phyloP scores from a whole-genome alignment of 768 basidiomycete species.

The Kwoniella dendrophila region DNA sequence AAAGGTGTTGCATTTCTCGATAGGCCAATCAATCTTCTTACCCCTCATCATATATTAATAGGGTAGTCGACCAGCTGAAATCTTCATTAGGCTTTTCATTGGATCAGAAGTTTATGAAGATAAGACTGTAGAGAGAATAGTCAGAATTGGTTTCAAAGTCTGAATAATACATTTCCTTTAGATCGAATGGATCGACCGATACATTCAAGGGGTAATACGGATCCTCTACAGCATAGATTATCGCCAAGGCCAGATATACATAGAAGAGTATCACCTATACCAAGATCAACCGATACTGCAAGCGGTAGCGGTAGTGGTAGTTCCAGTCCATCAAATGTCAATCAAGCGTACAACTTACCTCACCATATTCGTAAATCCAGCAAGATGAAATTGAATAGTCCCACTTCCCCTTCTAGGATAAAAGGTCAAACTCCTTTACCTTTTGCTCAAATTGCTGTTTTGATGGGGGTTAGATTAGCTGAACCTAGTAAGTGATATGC shows the following conservation, averaged over 20 bases:
- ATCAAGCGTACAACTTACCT: no score
- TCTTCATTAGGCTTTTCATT: no score
- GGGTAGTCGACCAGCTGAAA: no score
- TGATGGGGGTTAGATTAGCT: constrained; percentile 52
- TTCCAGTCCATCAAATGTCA: background rate
- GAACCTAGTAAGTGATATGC: constrained; percentile 49
- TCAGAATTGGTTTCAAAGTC: no score
- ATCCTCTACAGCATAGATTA: no score
- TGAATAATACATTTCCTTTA: no score
- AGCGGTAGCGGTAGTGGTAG: background rate
- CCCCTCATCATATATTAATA: no score
- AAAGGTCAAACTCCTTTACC: constrained; percentile 27
- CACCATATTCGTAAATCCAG: background rate
- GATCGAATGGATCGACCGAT: constrained; percentile 11
- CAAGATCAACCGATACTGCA: background rate
- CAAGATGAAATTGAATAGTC: constrained; percentile 1
- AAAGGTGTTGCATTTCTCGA: no score
- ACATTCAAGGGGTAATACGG: constrained; percentile 3
- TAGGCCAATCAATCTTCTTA: no score
- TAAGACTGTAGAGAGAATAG: no score
- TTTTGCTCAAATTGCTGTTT: constrained; percentile 41
- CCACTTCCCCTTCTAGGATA: constrained; percentile 2
- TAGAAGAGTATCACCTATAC: background rate
- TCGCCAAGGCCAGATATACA: no score
- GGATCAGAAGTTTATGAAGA: no score